These are phyloP conservation scores for Ascocoryne sarcoides DNA, from an alignment of 2,329 filamentous ascomycete genomes.

Conservation along the genomic window DNA sequence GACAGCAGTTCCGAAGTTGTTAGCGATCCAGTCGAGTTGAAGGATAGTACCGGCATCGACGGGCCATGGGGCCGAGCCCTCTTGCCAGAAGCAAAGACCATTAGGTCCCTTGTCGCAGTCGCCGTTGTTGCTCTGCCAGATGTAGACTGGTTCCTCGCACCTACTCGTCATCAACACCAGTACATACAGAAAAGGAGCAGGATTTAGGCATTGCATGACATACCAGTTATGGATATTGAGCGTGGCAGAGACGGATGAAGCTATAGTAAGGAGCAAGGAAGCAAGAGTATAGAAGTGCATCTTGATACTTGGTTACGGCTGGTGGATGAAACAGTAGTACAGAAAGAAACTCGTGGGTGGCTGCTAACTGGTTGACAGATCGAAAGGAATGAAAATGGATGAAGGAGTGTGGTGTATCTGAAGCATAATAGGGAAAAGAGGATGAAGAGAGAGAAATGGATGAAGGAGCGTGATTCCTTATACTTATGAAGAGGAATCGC, in stretches of 20 bases:
- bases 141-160: background rate
- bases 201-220: background rate
- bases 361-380: too few species aligned
- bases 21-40: background rate
- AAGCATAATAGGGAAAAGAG: background rate
- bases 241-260: background rate
- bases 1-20: slow-evolving; percentile 3
- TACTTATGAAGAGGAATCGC: too few species aligned
- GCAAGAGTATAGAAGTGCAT: background rate
- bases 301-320: background rate
- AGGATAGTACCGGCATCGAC: background rate
- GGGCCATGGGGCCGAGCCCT: background rate
- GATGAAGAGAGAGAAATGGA: background rate
- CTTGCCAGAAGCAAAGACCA: background rate
- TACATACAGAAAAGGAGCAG: background rate
- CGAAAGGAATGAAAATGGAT: background rate
- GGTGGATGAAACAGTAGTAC: background rate
- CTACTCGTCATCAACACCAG: background rate
- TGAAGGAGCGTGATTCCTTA: background rate
- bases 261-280: background rate
- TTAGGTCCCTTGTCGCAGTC: slow-evolving; percentile 4
- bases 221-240: slow-evolving; percentile 1
- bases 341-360: background rate
- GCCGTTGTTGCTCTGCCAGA: slow-evolving; percentile 5
- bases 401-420: background rate